Evolutionary conservation across 176 grass and related monocot species (phyloP).

Genomic region (Carex parvula): DNA sequence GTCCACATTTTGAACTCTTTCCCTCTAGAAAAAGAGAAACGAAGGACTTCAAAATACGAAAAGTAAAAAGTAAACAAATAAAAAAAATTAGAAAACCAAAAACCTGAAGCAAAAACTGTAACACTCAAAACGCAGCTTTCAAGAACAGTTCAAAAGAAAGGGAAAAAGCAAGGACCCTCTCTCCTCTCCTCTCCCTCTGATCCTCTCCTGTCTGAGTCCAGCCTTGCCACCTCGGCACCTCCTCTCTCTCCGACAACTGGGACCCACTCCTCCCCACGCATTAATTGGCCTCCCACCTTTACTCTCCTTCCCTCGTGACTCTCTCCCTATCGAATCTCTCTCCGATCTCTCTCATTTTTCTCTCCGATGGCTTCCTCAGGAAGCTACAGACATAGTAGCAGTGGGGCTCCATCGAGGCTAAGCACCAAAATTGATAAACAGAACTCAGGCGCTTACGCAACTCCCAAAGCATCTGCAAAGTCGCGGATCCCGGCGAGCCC

Average conservation of each 20-base stretch:
- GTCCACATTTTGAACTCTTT: conserved; percentile 11
- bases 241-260: not conserved
- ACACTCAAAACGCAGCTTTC: conserved; percentile 26
- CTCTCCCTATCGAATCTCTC: conserved; percentile 6
- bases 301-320: not conserved
- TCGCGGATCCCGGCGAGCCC: conserved; percentile 41
- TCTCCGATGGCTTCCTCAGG: conserved; percentile 44
- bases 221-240: not conserved
- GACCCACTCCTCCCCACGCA: conserved; percentile 11
- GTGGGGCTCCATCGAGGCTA: conserved; percentile 38
- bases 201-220: not conserved
- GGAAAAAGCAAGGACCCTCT: conserved; percentile 5
- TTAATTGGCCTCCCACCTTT: conserved; percentile 15
- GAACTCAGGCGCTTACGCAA: conserved; percentile 34
- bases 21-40: conserved; percentile 1
- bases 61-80: conserved; percentile 2
- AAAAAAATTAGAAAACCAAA: conserved; percentile 1
- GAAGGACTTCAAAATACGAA: not conserved
- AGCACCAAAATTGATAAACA: conserved; percentile 60
- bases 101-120: not conserved
- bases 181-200: not conserved
- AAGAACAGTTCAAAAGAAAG: conserved; percentile 25
- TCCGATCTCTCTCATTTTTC: conserved; percentile 14
- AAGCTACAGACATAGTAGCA: conserved; percentile 53
- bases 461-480: conserved; percentile 71